These are phyloP conservation scores for Pneumocystis murina DNA, from an alignment of 1,139 yeast genomes.

Conservation along the genomic window DNA sequence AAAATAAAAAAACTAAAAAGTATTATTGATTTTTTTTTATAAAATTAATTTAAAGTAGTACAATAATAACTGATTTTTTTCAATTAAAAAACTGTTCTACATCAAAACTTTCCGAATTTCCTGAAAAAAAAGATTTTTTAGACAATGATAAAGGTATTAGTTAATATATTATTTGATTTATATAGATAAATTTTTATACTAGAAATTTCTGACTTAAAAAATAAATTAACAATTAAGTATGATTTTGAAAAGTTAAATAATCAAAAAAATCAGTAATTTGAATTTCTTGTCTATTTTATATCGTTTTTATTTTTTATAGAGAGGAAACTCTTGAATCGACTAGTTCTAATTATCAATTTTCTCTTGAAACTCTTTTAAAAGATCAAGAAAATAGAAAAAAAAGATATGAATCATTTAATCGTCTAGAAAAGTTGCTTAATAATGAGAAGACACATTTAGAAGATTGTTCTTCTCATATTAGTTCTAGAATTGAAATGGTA, in stretches of 20 bases:
- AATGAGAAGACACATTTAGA: not conserved
- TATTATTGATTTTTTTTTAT: not conserved
- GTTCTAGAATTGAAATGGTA: not conserved
- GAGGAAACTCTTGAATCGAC: not conserved
- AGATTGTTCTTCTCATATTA: not conserved
- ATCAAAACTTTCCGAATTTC: not conserved
- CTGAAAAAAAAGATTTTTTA: not conserved
- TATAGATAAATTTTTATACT: not conserved
- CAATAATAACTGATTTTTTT: not conserved
- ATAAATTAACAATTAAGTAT: not conserved
- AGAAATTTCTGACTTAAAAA: not conserved
- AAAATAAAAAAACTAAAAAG: not conserved
- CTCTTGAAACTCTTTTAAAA: not conserved
- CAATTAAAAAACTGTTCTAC: not conserved
- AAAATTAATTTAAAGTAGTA: not conserved
- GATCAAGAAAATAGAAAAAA: not conserved
- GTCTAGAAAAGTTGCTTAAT: not conserved
- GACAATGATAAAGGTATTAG: not conserved
- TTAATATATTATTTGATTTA: not conserved
- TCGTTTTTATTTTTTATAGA: not conserved
- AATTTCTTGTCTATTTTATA: not conserved
- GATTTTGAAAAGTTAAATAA: not conserved
- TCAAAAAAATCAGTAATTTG: not conserved
- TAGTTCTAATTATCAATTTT: not conserved
- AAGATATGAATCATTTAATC: not conserved